Evolutionary conservation across 768 basidiomycete genomes (phyloP), one percentile per base, ranked within the genome.

Genomic region (Lactifluus echinatus): DNA sequence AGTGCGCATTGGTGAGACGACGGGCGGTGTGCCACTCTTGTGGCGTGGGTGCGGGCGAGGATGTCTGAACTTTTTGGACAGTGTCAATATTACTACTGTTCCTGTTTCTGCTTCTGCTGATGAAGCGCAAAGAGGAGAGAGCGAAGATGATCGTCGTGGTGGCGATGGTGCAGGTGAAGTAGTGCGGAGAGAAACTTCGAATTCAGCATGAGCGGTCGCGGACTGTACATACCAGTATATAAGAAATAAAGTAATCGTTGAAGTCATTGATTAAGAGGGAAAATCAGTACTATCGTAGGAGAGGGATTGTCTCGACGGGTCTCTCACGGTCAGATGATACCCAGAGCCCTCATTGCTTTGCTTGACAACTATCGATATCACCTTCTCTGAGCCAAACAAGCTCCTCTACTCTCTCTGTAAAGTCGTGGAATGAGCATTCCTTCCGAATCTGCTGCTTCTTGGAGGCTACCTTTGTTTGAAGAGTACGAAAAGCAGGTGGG

Each of bases 31-130:
- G 37, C 62, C 62, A 29, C 28, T 63, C 31, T 40, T 63, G 24
- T 63, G 62, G 62, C 59, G 62, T 0, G 62, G 62, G 12, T 63
- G 62, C n/a, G 47, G 48, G 39, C 33, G 42, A 24, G 62, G 62
- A 17, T 63, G 62, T 39, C 23, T 63, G 39, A 11, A 26, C 36
- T 63, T 63, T 39, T 53, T 63, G 46, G 51, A 42, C 6, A 21
- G 26, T 5, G 28, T 39, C 5, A 37, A 24, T 1, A 46, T 28
- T 2, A 14, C 19, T 1, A 6, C 7, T 8, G 37, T 28, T 2
- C 8, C 19, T 1, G 6, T 4, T 8, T 24, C 11, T 3, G 24
- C 26, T 34, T 23, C n/a, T 11, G n/a, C 12, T 19, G 28, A 4
- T 14, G 36, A 14, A 11, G n/a, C 21, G 37, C 45, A n/a, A 15